Conservation (phyloP, 202 grass and related monocot genomes). For the Sporobolus alterniflorus region DNA sequence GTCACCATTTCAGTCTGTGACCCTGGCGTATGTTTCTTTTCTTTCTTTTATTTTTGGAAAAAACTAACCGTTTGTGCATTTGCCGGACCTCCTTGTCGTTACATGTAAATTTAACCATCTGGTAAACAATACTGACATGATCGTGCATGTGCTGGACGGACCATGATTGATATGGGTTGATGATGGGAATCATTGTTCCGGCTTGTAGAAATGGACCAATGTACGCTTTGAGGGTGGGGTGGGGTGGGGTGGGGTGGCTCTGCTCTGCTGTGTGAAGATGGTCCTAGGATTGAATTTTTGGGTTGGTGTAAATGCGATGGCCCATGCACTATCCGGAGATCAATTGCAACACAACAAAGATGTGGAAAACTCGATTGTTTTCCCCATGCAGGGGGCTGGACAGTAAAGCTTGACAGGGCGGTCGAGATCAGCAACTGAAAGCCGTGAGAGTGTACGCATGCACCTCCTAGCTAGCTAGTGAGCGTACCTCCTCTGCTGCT, state of each 20-base stretch:
- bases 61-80: neutral
- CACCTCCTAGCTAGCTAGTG: too few species aligned
- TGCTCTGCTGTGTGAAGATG: constrained; percentile 12
- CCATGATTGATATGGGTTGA: neutral
- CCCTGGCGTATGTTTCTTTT: neutral
- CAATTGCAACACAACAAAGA: constrained; percentile 39
- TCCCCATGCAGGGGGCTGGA: neutral
- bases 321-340: constrained; percentile 16
- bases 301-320: constrained; percentile 14
- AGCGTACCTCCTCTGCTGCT: neutral
- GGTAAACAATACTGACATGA: neutral
- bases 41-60: neutral
- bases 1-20: constrained; percentile 17
- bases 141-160: constrained; percentile 25
- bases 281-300: constrained; percentile 43
- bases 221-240: constrained; percentile 28
- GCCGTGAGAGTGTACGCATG: neutral
- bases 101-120: neutral
- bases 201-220: constrained; percentile 49
- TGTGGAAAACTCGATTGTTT: neutral
- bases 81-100: constrained; percentile 23
- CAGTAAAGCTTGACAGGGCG: neutral
- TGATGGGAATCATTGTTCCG: constrained; percentile 24
- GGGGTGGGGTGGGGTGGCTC: constrained; percentile 31
- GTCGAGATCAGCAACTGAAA: neutral